A percentile compares a stretch with the other conserved stretches of the same genome.
Conservation (phyloP, 1,139 yeast species). For the Chernovozyma sophiae-reginae region DNA sequence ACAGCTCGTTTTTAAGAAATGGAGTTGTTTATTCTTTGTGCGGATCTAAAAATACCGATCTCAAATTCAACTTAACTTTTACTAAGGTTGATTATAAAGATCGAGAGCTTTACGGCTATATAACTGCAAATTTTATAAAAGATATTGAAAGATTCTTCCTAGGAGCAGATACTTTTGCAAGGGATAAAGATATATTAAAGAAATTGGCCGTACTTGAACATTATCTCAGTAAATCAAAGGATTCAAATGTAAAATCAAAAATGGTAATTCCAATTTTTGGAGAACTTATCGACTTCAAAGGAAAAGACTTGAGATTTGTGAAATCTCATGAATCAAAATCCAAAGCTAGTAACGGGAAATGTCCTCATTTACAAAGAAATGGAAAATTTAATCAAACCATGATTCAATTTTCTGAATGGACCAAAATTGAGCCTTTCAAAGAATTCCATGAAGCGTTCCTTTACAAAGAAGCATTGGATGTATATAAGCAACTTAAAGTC, state of each 20-base stretch:
- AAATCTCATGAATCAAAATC: not conserved
- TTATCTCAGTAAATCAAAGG: not conserved
- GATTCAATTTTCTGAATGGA: slow-evolving; percentile 38
- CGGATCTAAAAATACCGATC: not conserved
- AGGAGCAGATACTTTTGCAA: not conserved
- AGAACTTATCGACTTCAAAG: slow-evolving; percentile 31
- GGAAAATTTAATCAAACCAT: not conserved
- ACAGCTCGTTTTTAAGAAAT: slow-evolving; percentile 12
- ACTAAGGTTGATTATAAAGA: slow-evolving; percentile 18
- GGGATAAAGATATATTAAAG: not conserved
- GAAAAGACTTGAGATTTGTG: slow-evolving; percentile 33
- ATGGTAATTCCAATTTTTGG: slow-evolving; percentile 21
- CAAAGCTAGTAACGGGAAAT: not conserved
- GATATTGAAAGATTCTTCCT: not conserved
- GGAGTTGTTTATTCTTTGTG: slow-evolving; percentile 17
- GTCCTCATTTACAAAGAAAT: not conserved
- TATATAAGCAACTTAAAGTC: slow-evolving; percentile 3
- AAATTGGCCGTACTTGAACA: not conserved
- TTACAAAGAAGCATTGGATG: slow-evolving; percentile 9
- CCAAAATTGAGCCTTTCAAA: slow-evolving; percentile 32
- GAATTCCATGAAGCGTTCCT: slow-evolving; percentile 28
- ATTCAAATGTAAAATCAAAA: too few species aligned
- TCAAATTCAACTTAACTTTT: slow-evolving; percentile 11
- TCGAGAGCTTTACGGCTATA: slow-evolving; percentile 8
- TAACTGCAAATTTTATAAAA: slow-evolving; percentile 3